Evolutionary conservation across 1,284 basidiomycete species (phyloP).

Genomic region (Cryptococcus deneoformans): DNA sequence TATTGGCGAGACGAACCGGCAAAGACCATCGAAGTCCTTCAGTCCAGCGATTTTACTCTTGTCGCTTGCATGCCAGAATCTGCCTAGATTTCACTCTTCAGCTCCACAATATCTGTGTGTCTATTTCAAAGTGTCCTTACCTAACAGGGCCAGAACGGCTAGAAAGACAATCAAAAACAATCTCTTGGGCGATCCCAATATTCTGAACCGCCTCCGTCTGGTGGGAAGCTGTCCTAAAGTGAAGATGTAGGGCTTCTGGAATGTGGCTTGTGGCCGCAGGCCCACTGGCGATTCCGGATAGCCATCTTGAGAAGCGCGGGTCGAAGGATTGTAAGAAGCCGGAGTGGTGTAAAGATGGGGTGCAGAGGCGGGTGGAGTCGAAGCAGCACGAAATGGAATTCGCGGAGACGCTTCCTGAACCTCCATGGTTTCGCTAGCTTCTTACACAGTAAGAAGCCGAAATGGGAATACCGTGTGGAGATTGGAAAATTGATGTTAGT

Average conservation of each 20-base stretch:
- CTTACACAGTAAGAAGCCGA: too few relatives aligned
- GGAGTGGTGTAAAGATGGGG: background rate
- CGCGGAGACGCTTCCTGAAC: constrained; percentile 7
- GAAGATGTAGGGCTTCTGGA: constrained; percentile 5
- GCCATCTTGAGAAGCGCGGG: background rate
- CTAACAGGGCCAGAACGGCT: background rate
- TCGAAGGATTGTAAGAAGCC: background rate
- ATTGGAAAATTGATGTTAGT: too few relatives aligned
- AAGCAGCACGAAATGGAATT: constrained; percentile 13
- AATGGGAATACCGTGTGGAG: too few relatives aligned
- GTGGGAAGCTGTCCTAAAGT: constrained; percentile 5
- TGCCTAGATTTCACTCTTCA: background rate
- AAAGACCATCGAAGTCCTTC: constrained; percentile 19
- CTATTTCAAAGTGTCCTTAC: background rate
- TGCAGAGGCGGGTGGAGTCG: constrained; percentile 16
- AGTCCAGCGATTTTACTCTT: background rate
- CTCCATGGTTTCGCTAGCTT: background rate
- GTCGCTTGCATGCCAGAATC: too few relatives aligned
- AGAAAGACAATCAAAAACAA: constrained; percentile 7
- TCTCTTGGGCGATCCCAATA: constrained; percentile 14
- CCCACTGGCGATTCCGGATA: constrained; percentile 23
- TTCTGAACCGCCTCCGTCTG: constrained; percentile 8
- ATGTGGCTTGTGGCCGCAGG: constrained; percentile 26
- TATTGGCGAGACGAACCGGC: constrained; percentile 39
- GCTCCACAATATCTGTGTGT: background rate